Evolutionary conservation across 1,284 basidiomycete species (phyloP).

Genomic region (Cryptococcus sp.): DNA sequence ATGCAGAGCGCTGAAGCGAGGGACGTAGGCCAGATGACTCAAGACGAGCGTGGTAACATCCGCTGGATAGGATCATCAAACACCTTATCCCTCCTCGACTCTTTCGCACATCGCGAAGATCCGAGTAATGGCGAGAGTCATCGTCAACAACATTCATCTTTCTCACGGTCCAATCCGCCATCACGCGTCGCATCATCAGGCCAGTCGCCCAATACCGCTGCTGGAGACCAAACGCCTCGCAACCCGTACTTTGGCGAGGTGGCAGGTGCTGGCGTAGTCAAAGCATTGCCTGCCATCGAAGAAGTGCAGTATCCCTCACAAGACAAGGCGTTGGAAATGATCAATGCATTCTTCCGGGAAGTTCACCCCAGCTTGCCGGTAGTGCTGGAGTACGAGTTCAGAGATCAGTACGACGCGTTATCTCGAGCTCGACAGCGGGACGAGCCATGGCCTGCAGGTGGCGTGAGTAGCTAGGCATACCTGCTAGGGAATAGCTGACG

Average conservation of each 20-base stretch:
- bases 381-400: constrained; percentile 76
- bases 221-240: constrained; percentile 54
- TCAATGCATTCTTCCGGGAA: constrained; percentile 78
- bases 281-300: constrained; percentile 75
- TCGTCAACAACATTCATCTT: constrained; percentile 10
- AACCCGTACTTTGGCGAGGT: constrained; percentile 79
- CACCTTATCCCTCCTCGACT: constrained; percentile 85
- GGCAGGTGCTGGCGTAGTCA: constrained; percentile 82
- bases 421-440: too few species aligned
- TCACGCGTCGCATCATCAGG: constrained; percentile 9
- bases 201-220: constrained; percentile 9
- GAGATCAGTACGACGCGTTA: constrained; percentile 63
- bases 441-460: background rate
- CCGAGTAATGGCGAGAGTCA: background rate
- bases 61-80: constrained; percentile 90
- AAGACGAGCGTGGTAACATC: constrained; percentile 85
- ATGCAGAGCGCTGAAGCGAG: constrained; percentile 51
- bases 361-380: constrained; percentile 83
- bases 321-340: constrained; percentile 80
- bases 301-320: constrained; percentile 83
- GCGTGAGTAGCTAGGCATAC: constrained; percentile 1
- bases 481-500: background rate
- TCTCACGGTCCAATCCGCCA: constrained; percentile 8
- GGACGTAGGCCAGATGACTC: constrained; percentile 78
- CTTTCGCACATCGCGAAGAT: constrained; percentile 61